A percentile compares a stretch with the other conserved stretches of the same genome.
Conservation (phyloP, 108 stramenopile species). For the Nitzschia sp. region DNA sequence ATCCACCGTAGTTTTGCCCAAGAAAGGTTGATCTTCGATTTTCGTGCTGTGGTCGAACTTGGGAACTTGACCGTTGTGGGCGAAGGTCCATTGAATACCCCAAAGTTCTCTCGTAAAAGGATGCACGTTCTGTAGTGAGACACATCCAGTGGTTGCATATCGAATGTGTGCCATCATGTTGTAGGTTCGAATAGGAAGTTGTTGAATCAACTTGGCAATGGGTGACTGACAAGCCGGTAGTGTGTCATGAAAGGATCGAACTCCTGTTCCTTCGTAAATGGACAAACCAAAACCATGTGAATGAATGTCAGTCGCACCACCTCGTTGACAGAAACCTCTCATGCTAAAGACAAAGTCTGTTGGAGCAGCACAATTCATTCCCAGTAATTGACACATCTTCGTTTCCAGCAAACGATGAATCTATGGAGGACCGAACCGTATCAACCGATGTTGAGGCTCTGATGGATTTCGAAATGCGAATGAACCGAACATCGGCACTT, state of each 20-base stretch:
- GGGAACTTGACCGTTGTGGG: constrained; percentile 91
- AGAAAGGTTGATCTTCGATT: constrained; percentile 26
- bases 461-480: too few relatives aligned
- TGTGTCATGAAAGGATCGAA: constrained; percentile 75
- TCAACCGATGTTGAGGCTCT: too few relatives aligned
- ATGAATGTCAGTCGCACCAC: constrained; percentile 81
- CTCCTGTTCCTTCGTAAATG: constrained; percentile 81
- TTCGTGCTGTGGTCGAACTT: constrained; percentile 37
- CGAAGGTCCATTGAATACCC: constrained; percentile 83
- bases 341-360: constrained; percentile 85
- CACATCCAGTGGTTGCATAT: constrained; percentile 82
- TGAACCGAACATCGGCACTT: too few relatives aligned
- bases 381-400: constrained; percentile 61
- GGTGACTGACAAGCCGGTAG: constrained; percentile 65
- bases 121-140: constrained; percentile 86
- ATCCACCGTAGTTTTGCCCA: constrained; percentile 22
- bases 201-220: constrained; percentile 69
- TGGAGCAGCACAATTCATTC: constrained; percentile 74
- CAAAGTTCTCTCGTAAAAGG: constrained; percentile 87
- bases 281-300: constrained; percentile 83
- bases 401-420: neutral
- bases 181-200: constrained; percentile 76
- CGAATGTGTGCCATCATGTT: constrained; percentile 93
- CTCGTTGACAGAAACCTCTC: constrained; percentile 67
- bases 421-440: too few relatives aligned